These are phyloP conservation scores for Penicillium verhagenii DNA, from an alignment of 495 filamentous ascomycete genomes.

Conservation along the genomic window DNA sequence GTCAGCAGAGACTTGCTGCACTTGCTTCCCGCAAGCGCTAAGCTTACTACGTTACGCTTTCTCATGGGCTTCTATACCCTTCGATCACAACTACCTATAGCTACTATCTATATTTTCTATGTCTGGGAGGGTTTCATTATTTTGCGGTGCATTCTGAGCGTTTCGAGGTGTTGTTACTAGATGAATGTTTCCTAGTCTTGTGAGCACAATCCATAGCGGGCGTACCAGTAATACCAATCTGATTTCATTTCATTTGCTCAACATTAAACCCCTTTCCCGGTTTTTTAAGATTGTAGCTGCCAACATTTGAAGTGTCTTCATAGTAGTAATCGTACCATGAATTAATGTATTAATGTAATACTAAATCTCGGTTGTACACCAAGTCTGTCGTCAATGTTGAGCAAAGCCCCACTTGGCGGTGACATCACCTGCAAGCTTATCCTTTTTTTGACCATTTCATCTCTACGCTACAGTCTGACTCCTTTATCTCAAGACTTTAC, in stretches of 20 bases:
- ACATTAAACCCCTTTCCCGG: no score
- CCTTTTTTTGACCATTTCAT: slow-evolving; percentile 11
- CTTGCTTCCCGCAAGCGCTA: slow-evolving; percentile 44
- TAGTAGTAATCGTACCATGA: no score
- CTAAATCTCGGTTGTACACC: slow-evolving; percentile 6
- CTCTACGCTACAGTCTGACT: background rate
- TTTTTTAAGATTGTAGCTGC: no score
- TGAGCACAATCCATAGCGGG: slow-evolving; percentile 28
- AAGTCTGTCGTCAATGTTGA: background rate
- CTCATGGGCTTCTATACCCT: background rate
- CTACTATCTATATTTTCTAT: slow-evolving; percentile 18
- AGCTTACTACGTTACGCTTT: background rate
- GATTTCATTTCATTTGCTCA: slow-evolving; percentile 1
- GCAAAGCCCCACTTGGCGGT: slow-evolving; percentile 38
- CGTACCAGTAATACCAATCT: slow-evolving; percentile 27
- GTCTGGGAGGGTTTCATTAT: slow-evolving; percentile 8
- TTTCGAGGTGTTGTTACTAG: slow-evolving; percentile 34
- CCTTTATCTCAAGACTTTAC: background rate
- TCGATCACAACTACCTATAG: background rate
- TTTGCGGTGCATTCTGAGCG: slow-evolving; percentile 35
- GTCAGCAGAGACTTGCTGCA: slow-evolving; percentile 49
- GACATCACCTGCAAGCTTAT: slow-evolving; percentile 38
- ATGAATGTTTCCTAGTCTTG: slow-evolving; percentile 21
- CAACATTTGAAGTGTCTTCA: no score
- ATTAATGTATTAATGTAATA: no score